Evolutionary conservation across 495 filamentous ascomycete species (phyloP), one percentile per base, ranked within the genome.

Genomic region (Niebla homalea): DNA sequence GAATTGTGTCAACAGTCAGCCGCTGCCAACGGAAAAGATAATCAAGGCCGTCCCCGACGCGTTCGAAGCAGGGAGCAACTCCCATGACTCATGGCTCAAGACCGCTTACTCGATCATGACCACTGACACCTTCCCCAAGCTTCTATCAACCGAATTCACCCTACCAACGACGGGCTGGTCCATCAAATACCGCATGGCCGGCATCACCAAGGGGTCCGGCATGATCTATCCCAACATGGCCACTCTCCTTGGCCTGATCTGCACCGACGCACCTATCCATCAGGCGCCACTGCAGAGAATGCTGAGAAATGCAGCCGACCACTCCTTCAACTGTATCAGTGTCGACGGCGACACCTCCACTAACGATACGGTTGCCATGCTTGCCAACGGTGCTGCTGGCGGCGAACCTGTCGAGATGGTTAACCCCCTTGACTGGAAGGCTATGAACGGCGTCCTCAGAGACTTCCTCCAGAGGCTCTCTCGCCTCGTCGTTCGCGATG

Each of bases 151-250:
- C 50, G 80, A 77, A 4, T 99, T 97, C 67, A 80, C 69, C 5
- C 78, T 99, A 23, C 90, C 90, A 20, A 92, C 86, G 10, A 85
- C 85, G 8, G 80, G 84, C 3, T 8, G 25, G 5, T 68, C 70
- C 8, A 78, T 75, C 37, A 74, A 76, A 61, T 99, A 96, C 70
- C 71, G 75, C 57, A 83, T 99, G 22, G 88, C 85, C 22, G 92
- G 92, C 43, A 95, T 94, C 79, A 94, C 93, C 53, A 99, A 99
- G 68, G 92, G 92, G 41, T 93, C 92, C 14, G 92, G 92, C 58
- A 99, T 99, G 92, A 99, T 99, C 62, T 90, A 96, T 67, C 92
- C 92, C 19, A 96, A 99, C 71, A 95, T 98, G 90, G 92, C 89
- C 39, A 99, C 92, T 0, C 77, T 99, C 36, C 79, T 99, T 25